Evolutionary conservation across 768 basidiomycete species (phyloP).

Genomic region (Naganishia antarctica): DNA sequence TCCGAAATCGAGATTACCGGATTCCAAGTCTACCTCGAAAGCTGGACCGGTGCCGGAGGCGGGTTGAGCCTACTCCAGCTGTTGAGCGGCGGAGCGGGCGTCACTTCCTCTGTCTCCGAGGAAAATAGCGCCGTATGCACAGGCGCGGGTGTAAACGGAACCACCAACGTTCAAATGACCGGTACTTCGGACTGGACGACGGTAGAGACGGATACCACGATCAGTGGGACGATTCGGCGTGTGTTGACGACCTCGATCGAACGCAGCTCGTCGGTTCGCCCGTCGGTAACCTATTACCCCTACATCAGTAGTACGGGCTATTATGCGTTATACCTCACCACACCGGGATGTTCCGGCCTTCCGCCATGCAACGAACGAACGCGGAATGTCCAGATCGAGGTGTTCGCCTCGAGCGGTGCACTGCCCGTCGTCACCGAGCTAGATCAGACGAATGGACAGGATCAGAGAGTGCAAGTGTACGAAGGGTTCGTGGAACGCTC

Average conservation of each 20-base stretch:
- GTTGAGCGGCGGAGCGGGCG: conserved; percentile 61
- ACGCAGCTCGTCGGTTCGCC: conserved; percentile 59
- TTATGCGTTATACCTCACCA: conserved; percentile 75
- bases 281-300: conserved; percentile 82
- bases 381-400: conserved; percentile 65
- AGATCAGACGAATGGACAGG: conserved; percentile 65
- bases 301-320: conserved; percentile 83
- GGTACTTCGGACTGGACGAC: conserved; percentile 62
- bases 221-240: conserved; percentile 72
- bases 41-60: conserved; percentile 67
- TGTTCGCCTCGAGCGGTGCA: conserved; percentile 69
- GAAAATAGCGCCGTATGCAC: conserved; percentile 33
- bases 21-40: conserved; percentile 73
- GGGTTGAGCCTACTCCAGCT: conserved; percentile 89
- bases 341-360: conserved; percentile 79
- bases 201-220: conserved; percentile 62
- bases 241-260: conserved; percentile 66
- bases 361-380: conserved; percentile 77
- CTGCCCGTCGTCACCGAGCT: conserved; percentile 65
- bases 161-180: conserved; percentile 60
- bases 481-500: conserved; percentile 76
- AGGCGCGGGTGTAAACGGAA: conserved; percentile 17
- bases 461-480: conserved; percentile 65
- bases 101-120: conserved; percentile 31
- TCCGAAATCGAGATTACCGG: conserved; percentile 64